Base-by-base conservation (phyloP, 164 flowering plant genomes). In the Magnolia changhungtana region DNA sequence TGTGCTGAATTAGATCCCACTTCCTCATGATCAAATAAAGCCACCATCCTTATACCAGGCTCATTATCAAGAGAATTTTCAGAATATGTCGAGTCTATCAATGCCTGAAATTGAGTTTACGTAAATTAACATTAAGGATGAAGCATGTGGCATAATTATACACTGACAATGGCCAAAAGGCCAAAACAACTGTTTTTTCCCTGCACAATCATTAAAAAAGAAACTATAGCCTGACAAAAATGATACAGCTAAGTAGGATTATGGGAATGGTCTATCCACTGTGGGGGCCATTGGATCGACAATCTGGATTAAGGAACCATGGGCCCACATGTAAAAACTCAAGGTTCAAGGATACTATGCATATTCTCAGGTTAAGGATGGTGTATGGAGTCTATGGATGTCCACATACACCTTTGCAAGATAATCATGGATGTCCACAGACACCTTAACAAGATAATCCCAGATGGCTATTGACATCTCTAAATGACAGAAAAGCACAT, bases 41-140 rank as follows among this genome's bases (percentile, higher is more conserved):
- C 94, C 55, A 94, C 93, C 93, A 96, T 88, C 83, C 97, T 90
- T 72, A 96, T 89, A 74, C 98, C 98, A 80, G 80, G 77, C 77
- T 89, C 92, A 63, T 85, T 81, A 21, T 88, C 82, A 78, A 89
- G 89, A 77, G 88, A 81, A 78, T 71, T 85, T 74, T 86, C 92
- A 68, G 96, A 86, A 78, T 90, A 68, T 20, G 88, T 83, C 6
- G 92, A 83, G 63, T 89, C 92, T 71, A 89, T 84, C 82, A 89
- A 72, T 24, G 92, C 92, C 92, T 89, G 81, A 79, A 78, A 79
- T 51, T 63, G 31, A 70, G 45, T 55, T 20, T 45, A 78, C 3
- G 8, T 16, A 24, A 24, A 23, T n/a, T 14, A 75, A 14, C 31
- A 29, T 68, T 23, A 2, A 66, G 59, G 19, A 50, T 4, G 58